phyloP scores from a whole-genome alignment of 495 filamentous ascomycete genomes.

The Hypoxylon rickii region DNA sequence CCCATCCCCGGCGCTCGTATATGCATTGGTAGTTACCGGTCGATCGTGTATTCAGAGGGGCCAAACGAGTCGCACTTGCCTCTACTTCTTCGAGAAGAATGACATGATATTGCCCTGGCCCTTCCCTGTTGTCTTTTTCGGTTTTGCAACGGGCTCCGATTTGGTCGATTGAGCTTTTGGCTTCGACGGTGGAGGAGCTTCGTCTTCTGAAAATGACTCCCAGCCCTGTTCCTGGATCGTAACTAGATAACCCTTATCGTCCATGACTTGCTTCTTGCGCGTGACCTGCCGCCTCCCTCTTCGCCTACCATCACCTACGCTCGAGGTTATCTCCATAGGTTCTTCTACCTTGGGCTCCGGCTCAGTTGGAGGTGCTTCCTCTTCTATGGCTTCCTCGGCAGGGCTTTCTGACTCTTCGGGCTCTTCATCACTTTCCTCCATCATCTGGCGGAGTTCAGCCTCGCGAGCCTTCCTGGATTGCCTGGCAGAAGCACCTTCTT shows the following conservation, averaged over 20 bases:
- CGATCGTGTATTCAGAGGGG: no score
- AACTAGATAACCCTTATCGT: conserved; percentile 93
- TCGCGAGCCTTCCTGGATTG: conserved; percentile 71
- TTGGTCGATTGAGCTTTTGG: conserved; percentile 36
- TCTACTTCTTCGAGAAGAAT: conserved; percentile 84
- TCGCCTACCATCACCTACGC: conserved; percentile 66
- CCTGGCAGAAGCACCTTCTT: conserved; percentile 40
- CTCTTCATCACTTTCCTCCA: conserved; percentile 77
- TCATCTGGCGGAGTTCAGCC: conserved; percentile 77
- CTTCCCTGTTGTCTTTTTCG: conserved; percentile 65
- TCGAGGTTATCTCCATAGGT: conserved; percentile 57
- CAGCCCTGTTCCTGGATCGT: conserved; percentile 86
- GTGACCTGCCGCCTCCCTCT: conserved; percentile 81
- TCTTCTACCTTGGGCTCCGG: conserved; percentile 50
- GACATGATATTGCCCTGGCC: conserved; percentile 89
- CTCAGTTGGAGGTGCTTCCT: conserved; percentile 42
- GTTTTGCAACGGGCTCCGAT: conserved; percentile 42
- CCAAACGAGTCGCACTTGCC: no score
- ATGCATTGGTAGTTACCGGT: no score
- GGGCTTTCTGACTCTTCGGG: conserved; percentile 29
- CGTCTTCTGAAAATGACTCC: conserved; percentile 97
- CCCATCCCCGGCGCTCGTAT: no score
- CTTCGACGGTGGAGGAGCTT: conserved; percentile 65
- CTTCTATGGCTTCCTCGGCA: conserved; percentile 36
- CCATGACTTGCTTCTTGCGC: conserved; percentile 88